phyloP scores from a whole-genome alignment of 1,139 yeast species.

The Blastobotrys persicus region DNA sequence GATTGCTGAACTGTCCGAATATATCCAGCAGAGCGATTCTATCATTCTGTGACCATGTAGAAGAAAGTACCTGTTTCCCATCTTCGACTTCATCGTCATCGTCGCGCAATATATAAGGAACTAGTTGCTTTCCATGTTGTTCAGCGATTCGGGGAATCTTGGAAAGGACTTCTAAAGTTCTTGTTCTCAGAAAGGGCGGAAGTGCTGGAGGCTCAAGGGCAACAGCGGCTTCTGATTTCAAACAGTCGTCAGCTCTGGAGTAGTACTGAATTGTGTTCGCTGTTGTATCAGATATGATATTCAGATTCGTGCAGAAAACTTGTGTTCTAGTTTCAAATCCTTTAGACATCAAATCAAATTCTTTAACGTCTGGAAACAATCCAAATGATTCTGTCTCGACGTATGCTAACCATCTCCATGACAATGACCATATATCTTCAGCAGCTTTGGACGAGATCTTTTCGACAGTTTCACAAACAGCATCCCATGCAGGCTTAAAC shows the following conservation, averaged over 20 bases:
- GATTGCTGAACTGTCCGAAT: constrained; percentile 62
- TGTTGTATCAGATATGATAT: constrained; percentile 3
- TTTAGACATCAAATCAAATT: constrained; percentile 4
- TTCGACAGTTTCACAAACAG: constrained; percentile 61
- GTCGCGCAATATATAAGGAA: constrained; percentile 45
- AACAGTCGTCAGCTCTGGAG: constrained; percentile 6
- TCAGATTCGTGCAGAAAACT: constrained; percentile 12
- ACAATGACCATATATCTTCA: constrained; percentile 55
- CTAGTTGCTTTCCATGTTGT: constrained; percentile 51
- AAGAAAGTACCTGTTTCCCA: constrained; percentile 20
- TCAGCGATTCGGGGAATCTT: constrained; percentile 68
- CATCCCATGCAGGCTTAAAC: constrained; percentile 86
- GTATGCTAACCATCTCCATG: constrained; percentile 41
- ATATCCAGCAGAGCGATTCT: constrained; percentile 57
- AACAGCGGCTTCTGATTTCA: constrained; percentile 4
- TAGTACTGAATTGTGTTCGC: background rate
- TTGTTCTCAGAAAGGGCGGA: constrained; percentile 12
- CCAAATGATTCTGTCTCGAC: background rate
- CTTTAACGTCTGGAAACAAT: background rate
- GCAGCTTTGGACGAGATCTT: constrained; percentile 46
- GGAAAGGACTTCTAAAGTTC: constrained; percentile 40
- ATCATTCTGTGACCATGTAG: constrained; percentile 60
- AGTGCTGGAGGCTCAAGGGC: constrained; percentile 8
- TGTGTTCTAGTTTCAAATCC: constrained; percentile 1
- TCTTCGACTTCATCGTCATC: constrained; percentile 30